Evolutionary conservation across 176 grass and related monocot species (phyloP).

Genomic region (Zea luxurians): DNA sequence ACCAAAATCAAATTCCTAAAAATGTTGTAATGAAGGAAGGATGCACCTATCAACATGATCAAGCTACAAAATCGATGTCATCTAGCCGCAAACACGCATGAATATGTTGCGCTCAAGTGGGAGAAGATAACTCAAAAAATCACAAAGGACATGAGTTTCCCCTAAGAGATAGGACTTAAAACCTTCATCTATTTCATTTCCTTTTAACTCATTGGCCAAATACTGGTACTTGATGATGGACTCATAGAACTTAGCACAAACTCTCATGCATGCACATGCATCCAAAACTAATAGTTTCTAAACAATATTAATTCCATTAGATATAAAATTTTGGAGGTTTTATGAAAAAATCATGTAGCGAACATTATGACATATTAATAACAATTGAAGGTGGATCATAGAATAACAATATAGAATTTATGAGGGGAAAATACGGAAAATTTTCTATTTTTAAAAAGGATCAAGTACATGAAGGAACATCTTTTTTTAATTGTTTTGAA

Average conservation of each 20-base stretch:
- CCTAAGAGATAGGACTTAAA: background rate
- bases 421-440: background rate
- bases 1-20: background rate
- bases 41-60: background rate
- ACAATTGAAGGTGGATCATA: background rate
- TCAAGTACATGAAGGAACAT: background rate
- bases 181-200: background rate
- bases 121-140: constrained; percentile 1
- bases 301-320: constrained; percentile 3
- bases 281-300: background rate
- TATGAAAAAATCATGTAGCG: background rate
- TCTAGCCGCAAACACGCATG: background rate
- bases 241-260: background rate
- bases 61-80: background rate
- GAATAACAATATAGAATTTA: background rate
- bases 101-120: background rate
- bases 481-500: background rate
- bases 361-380: background rate
- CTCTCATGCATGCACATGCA: constrained; percentile 3
- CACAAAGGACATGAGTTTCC: background rate
- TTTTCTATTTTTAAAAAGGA: background rate
- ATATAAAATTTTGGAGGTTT: background rate
- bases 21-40: background rate
- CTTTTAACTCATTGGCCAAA: background rate
- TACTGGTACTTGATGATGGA: background rate